Percentiles rank a stretch among this genome's conserved stretches.
These are phyloP conservation scores for Carex pumila DNA, from an alignment of 176 grass and related monocot species.

Conservation along the genomic window DNA sequence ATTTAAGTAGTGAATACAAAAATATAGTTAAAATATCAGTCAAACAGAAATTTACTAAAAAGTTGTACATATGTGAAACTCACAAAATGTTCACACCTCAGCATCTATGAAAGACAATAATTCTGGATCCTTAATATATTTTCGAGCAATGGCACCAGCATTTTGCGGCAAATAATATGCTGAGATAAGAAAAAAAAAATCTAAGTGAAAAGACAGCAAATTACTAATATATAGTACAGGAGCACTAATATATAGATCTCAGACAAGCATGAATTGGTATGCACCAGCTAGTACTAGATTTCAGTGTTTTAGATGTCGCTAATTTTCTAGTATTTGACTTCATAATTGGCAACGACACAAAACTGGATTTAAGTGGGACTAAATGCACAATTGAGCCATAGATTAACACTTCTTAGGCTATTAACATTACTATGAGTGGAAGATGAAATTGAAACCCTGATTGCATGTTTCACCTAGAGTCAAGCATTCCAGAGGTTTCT, in stretches of 20 bases:
- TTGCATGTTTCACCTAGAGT: constrained; percentile 49
- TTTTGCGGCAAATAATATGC: constrained; percentile 95
- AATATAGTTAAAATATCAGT: not conserved
- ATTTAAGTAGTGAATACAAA: not conserved
- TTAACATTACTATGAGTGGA: not conserved
- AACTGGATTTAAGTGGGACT: not conserved
- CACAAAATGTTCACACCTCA: constrained; percentile 66
- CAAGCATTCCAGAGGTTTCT: constrained; percentile 91
- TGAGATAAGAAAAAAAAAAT: constrained; percentile 30
- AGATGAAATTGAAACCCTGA: constrained; percentile 7
- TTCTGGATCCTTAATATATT: constrained; percentile 88
- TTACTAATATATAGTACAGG: not conserved
- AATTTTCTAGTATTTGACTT: not conserved
- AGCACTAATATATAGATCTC: not conserved
- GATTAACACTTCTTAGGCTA: not conserved
- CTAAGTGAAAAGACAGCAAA: constrained; percentile 5
- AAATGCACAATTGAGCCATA: not conserved
- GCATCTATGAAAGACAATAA: constrained; percentile 98
- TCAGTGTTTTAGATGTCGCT: not conserved
- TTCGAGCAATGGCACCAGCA: constrained; percentile 90
- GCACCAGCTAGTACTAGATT: not conserved
- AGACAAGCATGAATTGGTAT: not conserved
- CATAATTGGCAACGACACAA: not conserved
- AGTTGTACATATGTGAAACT: constrained; percentile 34
- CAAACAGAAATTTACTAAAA: constrained; percentile 5